Percentiles rank a stretch among this genome's conserved stretches.
Conservation (phyloP, 2,329 filamentous ascomycete species). For the Penicillium sp. region DNA sequence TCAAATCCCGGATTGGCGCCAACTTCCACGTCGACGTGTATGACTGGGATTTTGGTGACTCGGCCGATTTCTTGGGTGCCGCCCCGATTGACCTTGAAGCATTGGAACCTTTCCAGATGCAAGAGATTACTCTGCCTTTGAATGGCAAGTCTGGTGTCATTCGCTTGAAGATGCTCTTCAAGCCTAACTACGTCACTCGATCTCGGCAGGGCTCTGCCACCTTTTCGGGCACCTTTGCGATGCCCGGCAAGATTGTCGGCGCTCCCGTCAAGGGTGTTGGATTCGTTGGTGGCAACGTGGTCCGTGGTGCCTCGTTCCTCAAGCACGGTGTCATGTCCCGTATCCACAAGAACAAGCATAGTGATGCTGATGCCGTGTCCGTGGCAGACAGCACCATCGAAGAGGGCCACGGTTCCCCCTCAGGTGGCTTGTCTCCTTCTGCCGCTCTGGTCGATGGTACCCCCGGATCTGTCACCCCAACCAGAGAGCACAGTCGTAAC, state of each 20-base stretch:
- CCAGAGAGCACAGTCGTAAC: conserved; percentile 46
- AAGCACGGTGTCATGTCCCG: conserved; percentile 71
- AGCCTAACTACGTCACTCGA: conserved; percentile 85
- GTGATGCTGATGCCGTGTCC: conserved; percentile 37
- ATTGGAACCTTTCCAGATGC: conserved; percentile 80
- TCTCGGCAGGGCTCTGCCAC: conserved; percentile 87
- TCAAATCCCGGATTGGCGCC: conserved; percentile 81
- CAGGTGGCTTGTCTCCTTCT: conserved; percentile 18
- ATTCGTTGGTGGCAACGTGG: conserved; percentile 77
- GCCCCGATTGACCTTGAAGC: conserved; percentile 72
- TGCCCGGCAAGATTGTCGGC: conserved; percentile 86
- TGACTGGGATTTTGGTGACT: conserved; percentile 96
- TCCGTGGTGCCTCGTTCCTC: conserved; percentile 88
- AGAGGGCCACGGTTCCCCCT: conserved; percentile 18
- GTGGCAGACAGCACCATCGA: conserved; percentile 20
- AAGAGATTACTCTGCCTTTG: conserved; percentile 71
- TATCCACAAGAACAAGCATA: conserved; percentile 52
- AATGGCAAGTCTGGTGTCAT: conserved; percentile 88
- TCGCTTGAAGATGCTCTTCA: conserved; percentile 84
- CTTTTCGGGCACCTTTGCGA: conserved; percentile 85
- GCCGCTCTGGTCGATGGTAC: conserved; percentile 32
- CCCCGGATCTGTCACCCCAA: conserved; percentile 20
- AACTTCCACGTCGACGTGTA: conserved; percentile 82
- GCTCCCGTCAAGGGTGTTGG: conserved; percentile 93
- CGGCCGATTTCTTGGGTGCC: conserved; percentile 84